A percentile compares a stretch with the other conserved stretches of the same genome.
These are phyloP conservation scores for Chytriomyces sp. DNA, from an alignment of 192 early-diverging fungal species.

Conservation along the genomic window DNA sequence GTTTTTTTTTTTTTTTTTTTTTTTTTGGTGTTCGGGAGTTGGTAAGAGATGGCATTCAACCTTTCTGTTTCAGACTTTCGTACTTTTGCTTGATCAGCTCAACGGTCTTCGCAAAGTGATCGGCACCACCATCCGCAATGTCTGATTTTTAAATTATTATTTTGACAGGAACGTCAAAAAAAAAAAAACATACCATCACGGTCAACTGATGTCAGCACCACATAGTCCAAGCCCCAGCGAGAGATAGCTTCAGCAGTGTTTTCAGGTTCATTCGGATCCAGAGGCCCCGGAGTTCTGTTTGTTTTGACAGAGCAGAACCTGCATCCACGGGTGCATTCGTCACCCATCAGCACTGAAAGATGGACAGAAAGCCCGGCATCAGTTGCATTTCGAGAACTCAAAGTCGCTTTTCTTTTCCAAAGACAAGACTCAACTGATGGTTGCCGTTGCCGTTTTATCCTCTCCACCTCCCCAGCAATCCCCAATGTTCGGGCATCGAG, in stretches of 20 bases:
- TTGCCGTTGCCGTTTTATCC: slow-evolving; percentile 93
- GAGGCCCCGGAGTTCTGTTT: slow-evolving; percentile 76
- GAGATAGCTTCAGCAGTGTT: slow-evolving; percentile 91
- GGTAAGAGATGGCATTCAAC: background rate
- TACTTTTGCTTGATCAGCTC: slow-evolving; percentile 83
- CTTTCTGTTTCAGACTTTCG: slow-evolving; percentile 25
- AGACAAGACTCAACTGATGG: slow-evolving; percentile 67
- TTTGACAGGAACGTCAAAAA: background rate
- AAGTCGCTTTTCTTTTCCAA: too few species aligned
- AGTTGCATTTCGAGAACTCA: too few species aligned
- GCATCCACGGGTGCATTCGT: slow-evolving; percentile 96
- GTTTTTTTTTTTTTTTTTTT: too few species aligned
- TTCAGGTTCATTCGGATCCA: slow-evolving; percentile 90
- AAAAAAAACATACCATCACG: slow-evolving; percentile 73
- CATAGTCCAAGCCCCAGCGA: slow-evolving; percentile 94
- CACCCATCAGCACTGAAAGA: slow-evolving; percentile 81
- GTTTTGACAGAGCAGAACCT: slow-evolving; percentile 99
- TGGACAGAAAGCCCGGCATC: too few species aligned
- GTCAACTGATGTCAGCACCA: slow-evolving; percentile 97
- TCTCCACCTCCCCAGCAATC: slow-evolving; percentile 99
- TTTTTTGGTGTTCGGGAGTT: background rate
- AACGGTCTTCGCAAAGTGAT: slow-evolving; percentile 93
- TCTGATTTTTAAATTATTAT: slow-evolving; percentile 55
- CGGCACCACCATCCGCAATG: slow-evolving; percentile 87
- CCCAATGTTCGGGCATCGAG: slow-evolving; percentile 96